Conservation (phyloP, 208 protist species). For the Acanthamoeba triangularis region DNA sequence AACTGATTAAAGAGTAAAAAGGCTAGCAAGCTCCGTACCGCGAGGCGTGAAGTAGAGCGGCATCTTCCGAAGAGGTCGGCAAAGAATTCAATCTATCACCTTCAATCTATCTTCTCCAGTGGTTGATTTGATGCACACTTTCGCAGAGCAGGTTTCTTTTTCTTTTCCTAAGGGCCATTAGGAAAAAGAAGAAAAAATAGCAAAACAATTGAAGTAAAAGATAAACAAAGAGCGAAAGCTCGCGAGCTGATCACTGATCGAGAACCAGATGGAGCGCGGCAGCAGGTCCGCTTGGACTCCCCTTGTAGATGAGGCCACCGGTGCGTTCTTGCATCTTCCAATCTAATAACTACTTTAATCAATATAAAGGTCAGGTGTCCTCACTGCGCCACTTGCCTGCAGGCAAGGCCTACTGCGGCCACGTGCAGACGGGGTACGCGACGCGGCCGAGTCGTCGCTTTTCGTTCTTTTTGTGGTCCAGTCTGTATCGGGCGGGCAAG, state of each 20-base stretch:
- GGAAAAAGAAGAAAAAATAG: no score
- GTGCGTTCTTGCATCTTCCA: neutral
- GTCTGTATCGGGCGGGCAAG: neutral
- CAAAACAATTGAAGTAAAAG: neutral
- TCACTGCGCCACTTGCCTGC: neutral
- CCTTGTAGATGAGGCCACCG: neutral
- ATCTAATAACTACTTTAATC: no score
- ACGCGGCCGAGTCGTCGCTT: neutral
- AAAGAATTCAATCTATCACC: no score
- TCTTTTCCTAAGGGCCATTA: neutral
- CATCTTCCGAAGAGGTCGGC: neutral
- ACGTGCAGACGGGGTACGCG: neutral
- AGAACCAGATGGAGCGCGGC: neutral
- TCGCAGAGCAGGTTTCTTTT: neutral
- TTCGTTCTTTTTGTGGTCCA: neutral
- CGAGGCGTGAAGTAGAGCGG: slow-evolving; percentile 25
- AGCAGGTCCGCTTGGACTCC: neutral
- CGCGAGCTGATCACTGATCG: no score
- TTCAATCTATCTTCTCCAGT: no score
- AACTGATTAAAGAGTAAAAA: neutral
- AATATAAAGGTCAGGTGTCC: neutral
- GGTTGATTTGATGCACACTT: neutral
- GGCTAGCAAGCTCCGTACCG: neutral
- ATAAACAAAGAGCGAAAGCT: neutral
- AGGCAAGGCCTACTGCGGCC: slow-evolving; percentile 2